Conservation (phyloP, 73 alveolate genomes). For the Paramecium caudatum region DNA sequence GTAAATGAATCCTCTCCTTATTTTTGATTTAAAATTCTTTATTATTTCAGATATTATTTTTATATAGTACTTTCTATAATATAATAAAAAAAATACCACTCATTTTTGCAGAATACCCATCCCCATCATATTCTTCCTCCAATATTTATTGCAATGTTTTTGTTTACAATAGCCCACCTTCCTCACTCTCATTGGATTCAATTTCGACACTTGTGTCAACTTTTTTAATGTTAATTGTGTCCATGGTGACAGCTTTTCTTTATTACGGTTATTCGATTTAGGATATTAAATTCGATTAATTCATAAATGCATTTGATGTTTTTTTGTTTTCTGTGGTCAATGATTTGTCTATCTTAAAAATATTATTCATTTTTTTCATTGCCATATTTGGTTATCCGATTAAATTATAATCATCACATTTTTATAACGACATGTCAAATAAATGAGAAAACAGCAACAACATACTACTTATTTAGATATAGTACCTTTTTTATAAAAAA, state of each 20-base stretch:
- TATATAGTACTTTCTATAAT: neutral
- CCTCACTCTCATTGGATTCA: neutral
- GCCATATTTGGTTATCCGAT: constrained; percentile 27
- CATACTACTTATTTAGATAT: neutral
- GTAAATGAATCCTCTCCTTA: neutral
- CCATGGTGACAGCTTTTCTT: neutral
- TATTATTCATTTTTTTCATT: constrained; percentile 39
- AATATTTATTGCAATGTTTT: constrained; percentile 21
- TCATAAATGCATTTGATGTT: neutral
- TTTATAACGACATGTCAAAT: constrained; percentile 39
- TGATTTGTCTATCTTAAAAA: constrained; percentile 44
- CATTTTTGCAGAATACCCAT: constrained; percentile 3
- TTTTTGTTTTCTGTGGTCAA: neutral
- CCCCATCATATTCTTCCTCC: constrained; percentile 50
- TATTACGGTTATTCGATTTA: neutral
- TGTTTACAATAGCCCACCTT: constrained; percentile 16
- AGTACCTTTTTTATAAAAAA: constrained; percentile 43
- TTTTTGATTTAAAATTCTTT: constrained; percentile 31
- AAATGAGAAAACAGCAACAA: constrained; percentile 36
- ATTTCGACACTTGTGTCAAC: neutral
- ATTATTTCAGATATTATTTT: neutral
- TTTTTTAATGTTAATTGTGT: neutral
- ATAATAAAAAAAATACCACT: neutral
- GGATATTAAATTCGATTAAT: neutral
- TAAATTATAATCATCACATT: constrained; percentile 46